These are phyloP conservation scores for Lyophyllum decastes DNA, from an alignment of 768 basidiomycete genomes.

Conservation along the genomic window DNA sequence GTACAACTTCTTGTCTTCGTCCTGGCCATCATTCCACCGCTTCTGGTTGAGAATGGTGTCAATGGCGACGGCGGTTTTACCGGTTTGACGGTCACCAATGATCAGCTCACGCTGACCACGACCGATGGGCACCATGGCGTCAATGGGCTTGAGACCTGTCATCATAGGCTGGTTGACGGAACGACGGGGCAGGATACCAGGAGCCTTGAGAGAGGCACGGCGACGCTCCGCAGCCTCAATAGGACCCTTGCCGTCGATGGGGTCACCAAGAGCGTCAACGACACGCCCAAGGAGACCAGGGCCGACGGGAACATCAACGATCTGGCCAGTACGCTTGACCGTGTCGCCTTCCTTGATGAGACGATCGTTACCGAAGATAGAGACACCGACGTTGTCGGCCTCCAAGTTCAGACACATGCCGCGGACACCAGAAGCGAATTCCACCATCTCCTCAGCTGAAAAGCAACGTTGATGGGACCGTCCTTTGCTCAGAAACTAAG, in stretches of 20 bases:
- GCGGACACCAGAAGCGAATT: conserved; percentile 99
- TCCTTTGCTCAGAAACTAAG: background rate
- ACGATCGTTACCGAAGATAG: conserved; percentile 98
- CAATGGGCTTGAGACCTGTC: conserved; percentile 99
- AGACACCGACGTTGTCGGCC: conserved; percentile 99
- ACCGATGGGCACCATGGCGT: conserved; percentile 99
- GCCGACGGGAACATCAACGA: conserved; percentile 99
- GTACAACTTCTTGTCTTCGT: conserved; percentile 98
- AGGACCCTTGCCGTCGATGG: conserved; percentile 99
- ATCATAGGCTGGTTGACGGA: conserved; percentile 99
- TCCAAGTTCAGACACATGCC: conserved; percentile 99
- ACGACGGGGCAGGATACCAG: conserved; percentile 98
- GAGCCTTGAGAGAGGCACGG: conserved; percentile 97
- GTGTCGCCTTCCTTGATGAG: conserved; percentile 99
- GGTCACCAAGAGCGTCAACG: conserved; percentile 99
- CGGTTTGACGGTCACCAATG: conserved; percentile 99
- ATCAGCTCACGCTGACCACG: conserved; percentile 99
- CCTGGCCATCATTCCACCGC: conserved; percentile 98
- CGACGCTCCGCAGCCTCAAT: conserved; percentile 92
- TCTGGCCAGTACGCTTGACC: conserved; percentile 99
- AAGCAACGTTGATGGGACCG: conserved; percentile 15
- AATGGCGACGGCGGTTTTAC: conserved; percentile 98
- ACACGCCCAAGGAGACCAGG: conserved; percentile 97
- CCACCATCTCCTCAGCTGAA: conserved; percentile 99
- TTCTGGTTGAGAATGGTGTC: conserved; percentile 99